Evolutionary conservation across 2,329 filamentous ascomycete genomes (phyloP), one percentile per base, ranked within the genome.

Genomic region (Curvularia eragrostidis): DNA sequence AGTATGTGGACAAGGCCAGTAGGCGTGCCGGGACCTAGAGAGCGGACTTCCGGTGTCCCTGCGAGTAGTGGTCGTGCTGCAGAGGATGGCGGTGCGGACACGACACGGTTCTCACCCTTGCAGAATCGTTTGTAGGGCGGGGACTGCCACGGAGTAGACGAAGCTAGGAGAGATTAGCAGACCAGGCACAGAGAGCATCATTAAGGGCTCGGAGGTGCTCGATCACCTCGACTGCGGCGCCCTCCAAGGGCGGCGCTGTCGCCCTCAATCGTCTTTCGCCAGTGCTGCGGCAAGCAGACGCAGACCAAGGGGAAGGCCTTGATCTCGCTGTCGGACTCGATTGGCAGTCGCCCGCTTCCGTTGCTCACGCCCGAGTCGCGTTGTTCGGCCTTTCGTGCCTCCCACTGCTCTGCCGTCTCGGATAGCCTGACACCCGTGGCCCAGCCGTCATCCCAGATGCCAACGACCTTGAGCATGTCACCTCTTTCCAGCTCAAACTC

Each of bases 361-460:
- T 92, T 90, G 44, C 92, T 97, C 42, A 98, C 91, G 56, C 95
- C 95, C 70, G 94, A 98, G 78, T 99, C 95, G 61, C 95, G 87
- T 73, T 96, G 93, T 32, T 87, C 81, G 70, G 91, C 88, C 69
- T 87, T 86, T 63, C 89, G 85, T 42, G 85, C 84, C 68, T 96
- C 91, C 88, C 92, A 97, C 63, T 97, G 91, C 60, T 98, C 94
- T 2, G 93, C 93, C 54, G 87, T 85, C 69, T 96, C 91, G 52
- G 89, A 84, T 54, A 96, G 81, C 73, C 96, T 84, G 54, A 97
- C 85, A 69, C 95, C 95, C 1, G 95, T 99, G 10, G 95, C 95
- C 95, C 95, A 99, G 46, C 95, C 95, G 75, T 99, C 95, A 71
- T 99, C 95, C 95, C 95, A 99, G 66, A 99, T 99, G 61, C 95